Base-by-base conservation (phyloP, 1,284 basidiomycete species). In the Ceratorhiza oryzae-sativae region DNA sequence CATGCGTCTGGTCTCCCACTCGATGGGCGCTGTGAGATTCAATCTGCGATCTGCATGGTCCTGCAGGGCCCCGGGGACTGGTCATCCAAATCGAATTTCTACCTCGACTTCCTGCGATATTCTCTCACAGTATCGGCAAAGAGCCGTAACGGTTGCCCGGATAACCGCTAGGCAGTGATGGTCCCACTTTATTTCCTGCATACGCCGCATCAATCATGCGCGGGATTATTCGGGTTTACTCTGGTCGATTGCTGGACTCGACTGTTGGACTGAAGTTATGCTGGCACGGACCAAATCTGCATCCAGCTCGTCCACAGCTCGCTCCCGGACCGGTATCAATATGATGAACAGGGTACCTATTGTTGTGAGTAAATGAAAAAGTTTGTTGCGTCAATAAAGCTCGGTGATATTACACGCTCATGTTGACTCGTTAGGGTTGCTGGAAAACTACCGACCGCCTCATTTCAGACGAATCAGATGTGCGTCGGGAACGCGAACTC, bases 21-120 rank as follows among this genome's bases (percentile, higher is more conserved):
- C 32, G 48, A 49, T 67, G 49, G 62, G 49, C 18, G 32, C 30
- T 20, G 34, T 55, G 34, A 67, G 62, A 67, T 67, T 67, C 32
- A 63, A 63, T 49, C 61, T 63, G 46, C 42, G 62, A 67, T 67
- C 62, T 67, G 49, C 49, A 55, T 55, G 34, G 34, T 32, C 48
- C 34, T 67, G 49, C 62, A 67, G 62, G 62, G 62, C 62, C 62
- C 62, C 62, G 62, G 62, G 62, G 62, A 67, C 62, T 34, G 23
- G 45, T 23, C 42, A 13, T 49, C 49, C 49, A 53, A 53, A 30
- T 27, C 49, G 49, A 53, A 41, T 67, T 67, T 55, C 49, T 30
- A 36, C 62, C 49, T 32, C 46, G 36, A 67, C 48, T 39, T 55
- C 48, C 41, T 36, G 39, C 20, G 18, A 61, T 67, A 51, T 48